Percentiles rank a stretch among this genome's conserved stretches.
phyloP scores from a whole-genome alignment of 164 flowering plant species.

The Litsea cubeba region DNA sequence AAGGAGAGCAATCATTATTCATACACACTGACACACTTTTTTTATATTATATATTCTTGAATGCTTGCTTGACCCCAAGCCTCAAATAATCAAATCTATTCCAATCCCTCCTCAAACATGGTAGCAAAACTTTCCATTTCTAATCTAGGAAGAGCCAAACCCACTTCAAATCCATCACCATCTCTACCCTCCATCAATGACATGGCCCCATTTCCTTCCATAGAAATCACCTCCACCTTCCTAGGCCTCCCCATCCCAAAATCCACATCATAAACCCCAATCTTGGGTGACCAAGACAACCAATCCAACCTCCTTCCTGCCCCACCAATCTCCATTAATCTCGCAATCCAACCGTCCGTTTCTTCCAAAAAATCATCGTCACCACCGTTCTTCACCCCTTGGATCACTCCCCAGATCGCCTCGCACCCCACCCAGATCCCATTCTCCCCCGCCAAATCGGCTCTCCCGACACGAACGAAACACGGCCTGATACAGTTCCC shows the following conservation, averaged over 20 bases:
- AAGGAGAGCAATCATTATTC: no score
- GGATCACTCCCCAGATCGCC: conserved; percentile 16
- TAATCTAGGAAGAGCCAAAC: conserved; percentile 15
- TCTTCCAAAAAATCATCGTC: conserved; percentile 2
- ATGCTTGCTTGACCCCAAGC: no score
- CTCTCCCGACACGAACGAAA: background rate
- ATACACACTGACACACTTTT: no score
- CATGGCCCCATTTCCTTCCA: conserved; percentile 22
- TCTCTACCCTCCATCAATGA: conserved; percentile 25
- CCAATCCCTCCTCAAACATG: conserved; percentile 15
- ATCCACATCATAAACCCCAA: conserved; percentile 33
- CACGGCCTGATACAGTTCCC: conserved; percentile 25
- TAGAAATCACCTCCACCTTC: conserved; percentile 28
- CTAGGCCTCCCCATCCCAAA: conserved; percentile 42
- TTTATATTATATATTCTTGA: no score
- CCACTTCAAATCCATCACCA: conserved; percentile 22
- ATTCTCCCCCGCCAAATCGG: conserved; percentile 18
- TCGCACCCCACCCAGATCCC: conserved; percentile 24
- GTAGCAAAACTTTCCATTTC: conserved; percentile 32
- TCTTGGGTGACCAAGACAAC: conserved; percentile 35
- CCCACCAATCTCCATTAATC: background rate
- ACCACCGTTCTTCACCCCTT: conserved; percentile 3
- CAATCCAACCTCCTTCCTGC: conserved; percentile 6
- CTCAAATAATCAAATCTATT: background rate
- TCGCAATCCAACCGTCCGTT: conserved; percentile 4